These are phyloP conservation scores for Cantharellus anzutake DNA, from an alignment of 768 basidiomycete species.

Conservation along the genomic window DNA sequence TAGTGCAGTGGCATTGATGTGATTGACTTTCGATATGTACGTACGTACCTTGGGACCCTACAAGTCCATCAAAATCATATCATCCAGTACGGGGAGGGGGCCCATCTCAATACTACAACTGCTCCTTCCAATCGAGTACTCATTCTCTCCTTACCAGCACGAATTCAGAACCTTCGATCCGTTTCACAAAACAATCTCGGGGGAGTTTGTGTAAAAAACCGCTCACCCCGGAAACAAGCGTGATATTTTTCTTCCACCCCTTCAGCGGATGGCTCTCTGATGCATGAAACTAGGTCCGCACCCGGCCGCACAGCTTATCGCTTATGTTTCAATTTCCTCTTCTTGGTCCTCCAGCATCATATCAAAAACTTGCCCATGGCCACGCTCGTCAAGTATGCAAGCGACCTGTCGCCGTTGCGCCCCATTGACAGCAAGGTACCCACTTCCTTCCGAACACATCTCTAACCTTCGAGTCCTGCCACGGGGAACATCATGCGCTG, in stretches of 20 bases:
- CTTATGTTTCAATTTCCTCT: slow-evolving; percentile 1
- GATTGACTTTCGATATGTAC: too few species aligned
- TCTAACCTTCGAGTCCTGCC: background rate
- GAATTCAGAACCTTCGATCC: background rate
- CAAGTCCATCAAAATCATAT: too few species aligned
- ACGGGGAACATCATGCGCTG: background rate
- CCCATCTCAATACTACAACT: too few species aligned
- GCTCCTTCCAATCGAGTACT: background rate
- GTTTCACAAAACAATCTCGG: background rate
- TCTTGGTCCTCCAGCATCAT: slow-evolving; percentile 8
- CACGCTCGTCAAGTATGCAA: slow-evolving; percentile 4
- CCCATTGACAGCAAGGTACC: slow-evolving; percentile 6
- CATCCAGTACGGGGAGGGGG: too few species aligned
- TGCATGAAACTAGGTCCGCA: background rate
- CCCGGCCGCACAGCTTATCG: background rate
- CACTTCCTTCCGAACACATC: background rate
- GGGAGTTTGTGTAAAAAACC: background rate
- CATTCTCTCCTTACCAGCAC: background rate
- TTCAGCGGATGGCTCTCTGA: background rate
- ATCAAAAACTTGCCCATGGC: slow-evolving; percentile 8
- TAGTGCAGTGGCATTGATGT: too few species aligned
- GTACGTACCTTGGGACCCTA: too few species aligned
- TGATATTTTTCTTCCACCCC: background rate
- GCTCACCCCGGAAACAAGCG: too few species aligned
- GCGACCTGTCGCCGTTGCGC: slow-evolving; percentile 6